Conservation (phyloP, 768 basidiomycete genomes). For the Amanita rubescens region DNA sequence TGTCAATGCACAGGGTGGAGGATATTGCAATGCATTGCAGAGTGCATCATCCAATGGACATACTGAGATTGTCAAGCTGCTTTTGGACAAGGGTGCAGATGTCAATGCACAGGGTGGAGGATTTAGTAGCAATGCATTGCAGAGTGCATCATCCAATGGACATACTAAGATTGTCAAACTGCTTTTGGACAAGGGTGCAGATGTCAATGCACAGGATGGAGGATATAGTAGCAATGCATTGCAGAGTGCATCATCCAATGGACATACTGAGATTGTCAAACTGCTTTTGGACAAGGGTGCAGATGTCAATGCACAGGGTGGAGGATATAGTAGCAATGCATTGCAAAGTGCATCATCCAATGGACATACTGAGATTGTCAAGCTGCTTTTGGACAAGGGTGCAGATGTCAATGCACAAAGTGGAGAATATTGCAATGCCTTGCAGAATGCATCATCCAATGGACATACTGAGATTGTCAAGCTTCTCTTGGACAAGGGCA, state of each 20-base stretch:
- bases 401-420: too few species aligned
- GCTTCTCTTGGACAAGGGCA: too few species aligned
- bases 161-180: background rate
- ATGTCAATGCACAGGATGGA: background rate
- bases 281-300: background rate
- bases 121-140: background rate
- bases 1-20: background rate
- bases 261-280: background rate
- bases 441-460: too few species aligned
- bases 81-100: background rate
- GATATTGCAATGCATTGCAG: too few species aligned
- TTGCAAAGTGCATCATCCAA: too few species aligned
- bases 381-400: too few species aligned
- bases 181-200: background rate
- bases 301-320: background rate
- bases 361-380: too few species aligned
- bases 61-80: background rate
- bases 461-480: too few species aligned
- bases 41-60: background rate
- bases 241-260: background rate
- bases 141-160: background rate
- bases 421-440: too few species aligned
- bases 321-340: too few species aligned
- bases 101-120: background rate
- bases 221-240: background rate